phyloP scores from a whole-genome alignment of 768 basidiomycete species.

The Russula brevipes region DNA sequence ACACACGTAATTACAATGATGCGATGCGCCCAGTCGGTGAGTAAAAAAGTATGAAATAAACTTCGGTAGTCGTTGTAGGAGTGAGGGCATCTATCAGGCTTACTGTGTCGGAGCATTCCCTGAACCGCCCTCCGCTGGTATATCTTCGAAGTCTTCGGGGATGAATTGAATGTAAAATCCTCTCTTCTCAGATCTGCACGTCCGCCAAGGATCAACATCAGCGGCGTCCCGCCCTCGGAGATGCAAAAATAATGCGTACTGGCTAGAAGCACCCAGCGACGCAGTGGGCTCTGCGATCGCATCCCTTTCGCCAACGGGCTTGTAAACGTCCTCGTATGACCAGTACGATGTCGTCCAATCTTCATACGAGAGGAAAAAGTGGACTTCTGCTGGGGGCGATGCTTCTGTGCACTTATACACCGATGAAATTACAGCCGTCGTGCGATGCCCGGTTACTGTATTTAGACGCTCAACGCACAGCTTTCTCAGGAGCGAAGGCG shows the following conservation, averaged over 20 bases:
- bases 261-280: background rate
- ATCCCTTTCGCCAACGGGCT: background rate
- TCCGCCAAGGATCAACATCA: background rate
- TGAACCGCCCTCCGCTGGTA: background rate
- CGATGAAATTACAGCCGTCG: background rate
- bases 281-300: slow-evolving; percentile 7
- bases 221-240: background rate
- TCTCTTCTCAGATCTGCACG: background rate
- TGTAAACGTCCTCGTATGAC: slow-evolving; percentile 6
- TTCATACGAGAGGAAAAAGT: slow-evolving; percentile 19
- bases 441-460: background rate
- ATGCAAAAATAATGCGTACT: background rate
- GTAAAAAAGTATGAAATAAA: too few species aligned
- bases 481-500: background rate
- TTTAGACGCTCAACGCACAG: background rate
- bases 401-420: background rate
- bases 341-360: slow-evolving; percentile 13
- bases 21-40: too few species aligned
- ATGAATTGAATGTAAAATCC: background rate
- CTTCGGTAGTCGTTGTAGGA: background rate
- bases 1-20: too few species aligned
- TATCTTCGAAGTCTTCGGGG: background rate
- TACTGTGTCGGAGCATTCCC: background rate
- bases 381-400: slow-evolving; percentile 10
- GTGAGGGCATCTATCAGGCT: background rate